Percentiles rank a stretch among this genome's conserved stretches.
phyloP scores from a whole-genome alignment of 208 protist genomes.

The Trypanosoma boissoni region DNA sequence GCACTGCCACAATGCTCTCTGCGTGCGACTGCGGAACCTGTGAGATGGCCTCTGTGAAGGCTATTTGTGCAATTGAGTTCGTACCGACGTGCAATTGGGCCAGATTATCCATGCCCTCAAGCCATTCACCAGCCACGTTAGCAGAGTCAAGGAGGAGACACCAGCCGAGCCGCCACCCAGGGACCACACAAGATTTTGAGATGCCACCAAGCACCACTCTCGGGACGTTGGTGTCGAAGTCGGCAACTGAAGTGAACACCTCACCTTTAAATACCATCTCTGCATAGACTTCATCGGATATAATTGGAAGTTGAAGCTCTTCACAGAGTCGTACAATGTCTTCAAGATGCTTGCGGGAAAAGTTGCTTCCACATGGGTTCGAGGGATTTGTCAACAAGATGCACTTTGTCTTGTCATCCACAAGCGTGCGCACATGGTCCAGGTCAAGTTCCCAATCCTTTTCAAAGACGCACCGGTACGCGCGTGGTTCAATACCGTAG shows the following conservation, averaged over 20 bases:
- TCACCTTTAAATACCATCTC: slow-evolving; percentile 86
- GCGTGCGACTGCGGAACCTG: slow-evolving; percentile 59
- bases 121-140: slow-evolving; percentile 29
- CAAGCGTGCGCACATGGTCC: slow-evolving; percentile 55
- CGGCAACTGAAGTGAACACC: slow-evolving; percentile 76
- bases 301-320: slow-evolving; percentile 84
- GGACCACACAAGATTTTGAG: slow-evolving; percentile 91
- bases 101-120: slow-evolving; percentile 45
- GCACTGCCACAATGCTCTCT: slow-evolving; percentile 20
- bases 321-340: slow-evolving; percentile 84
- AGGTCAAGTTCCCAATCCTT: slow-evolving; percentile 91
- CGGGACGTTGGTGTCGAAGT: slow-evolving; percentile 81
- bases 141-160: slow-evolving; percentile 69
- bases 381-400: slow-evolving; percentile 95
- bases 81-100: slow-evolving; percentile 83
- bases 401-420: slow-evolving; percentile 78
- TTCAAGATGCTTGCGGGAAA: slow-evolving; percentile 70
- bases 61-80: slow-evolving; percentile 87
- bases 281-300: slow-evolving; percentile 95
- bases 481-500: slow-evolving; percentile 70
- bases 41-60: slow-evolving; percentile 75
- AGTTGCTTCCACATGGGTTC: slow-evolving; percentile 95
- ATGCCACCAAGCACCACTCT: slow-evolving; percentile 84
- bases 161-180: slow-evolving; percentile 94
- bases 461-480: slow-evolving; percentile 81